Evolutionary conservation across 768 basidiomycete genomes (phyloP).

Genomic region (Punctularia strigosozonata): DNA sequence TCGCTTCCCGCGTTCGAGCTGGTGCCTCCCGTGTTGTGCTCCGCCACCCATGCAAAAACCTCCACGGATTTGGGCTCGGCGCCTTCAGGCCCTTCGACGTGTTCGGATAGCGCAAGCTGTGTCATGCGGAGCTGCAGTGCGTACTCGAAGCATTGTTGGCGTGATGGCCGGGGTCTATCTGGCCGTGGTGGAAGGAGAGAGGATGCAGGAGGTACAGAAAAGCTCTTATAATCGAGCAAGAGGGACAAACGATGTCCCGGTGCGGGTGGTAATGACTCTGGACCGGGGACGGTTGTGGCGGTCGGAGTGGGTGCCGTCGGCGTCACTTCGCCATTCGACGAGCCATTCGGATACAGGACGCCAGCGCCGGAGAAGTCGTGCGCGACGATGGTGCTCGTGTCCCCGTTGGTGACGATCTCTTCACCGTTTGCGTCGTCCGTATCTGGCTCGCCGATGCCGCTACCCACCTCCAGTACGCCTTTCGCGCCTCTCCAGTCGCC

Average conservation of each 20-base stretch:
- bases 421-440: constrained; percentile 23
- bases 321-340: neutral
- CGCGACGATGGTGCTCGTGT: constrained; percentile 1
- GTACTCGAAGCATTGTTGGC: constrained; percentile 57
- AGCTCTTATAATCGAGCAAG: neutral
- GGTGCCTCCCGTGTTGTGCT: no score
- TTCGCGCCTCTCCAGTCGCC: constrained; percentile 74
- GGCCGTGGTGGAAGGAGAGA: constrained; percentile 32
- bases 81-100: constrained; percentile 74
- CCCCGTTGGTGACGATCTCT: neutral
- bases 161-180: constrained; percentile 37
- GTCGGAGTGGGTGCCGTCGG: no score
- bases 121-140: constrained; percentile 83
- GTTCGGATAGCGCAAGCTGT: constrained; percentile 69
- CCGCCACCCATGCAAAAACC: constrained; percentile 79
- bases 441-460: constrained; percentile 40
- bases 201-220: constrained; percentile 22
- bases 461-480: constrained; percentile 70
- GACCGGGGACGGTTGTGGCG: neutral
- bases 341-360: neutral
- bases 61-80: constrained; percentile 76
- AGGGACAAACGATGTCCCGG: no score
- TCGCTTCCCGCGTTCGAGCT: no score
- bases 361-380: constrained; percentile 5
- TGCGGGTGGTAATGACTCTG: no score